A percentile compares a stretch with the other conserved stretches of the same genome.
Conservation (phyloP, 345 rosid species). For the Eucalyptus erythrocorys region DNA sequence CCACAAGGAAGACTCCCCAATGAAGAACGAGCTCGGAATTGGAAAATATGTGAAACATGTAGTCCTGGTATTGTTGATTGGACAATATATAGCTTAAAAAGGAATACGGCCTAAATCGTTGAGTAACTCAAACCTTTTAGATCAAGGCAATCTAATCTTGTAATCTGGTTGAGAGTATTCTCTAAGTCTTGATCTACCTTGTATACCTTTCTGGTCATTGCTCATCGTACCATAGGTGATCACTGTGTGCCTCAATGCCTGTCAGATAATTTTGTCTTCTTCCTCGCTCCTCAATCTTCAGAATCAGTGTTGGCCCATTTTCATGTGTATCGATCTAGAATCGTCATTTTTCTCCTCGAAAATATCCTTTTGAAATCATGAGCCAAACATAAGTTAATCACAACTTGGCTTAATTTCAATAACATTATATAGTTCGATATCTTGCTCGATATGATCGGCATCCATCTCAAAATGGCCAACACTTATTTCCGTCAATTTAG, state of each 20-base stretch:
- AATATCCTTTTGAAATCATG: background rate
- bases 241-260: background rate
- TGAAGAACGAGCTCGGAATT: background rate
- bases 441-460: background rate
- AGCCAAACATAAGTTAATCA: background rate
- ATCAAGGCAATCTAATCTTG: background rate
- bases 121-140: background rate
- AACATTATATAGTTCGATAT: background rate
- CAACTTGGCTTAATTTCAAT: background rate
- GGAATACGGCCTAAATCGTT: no score
- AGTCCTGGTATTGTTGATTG: background rate
- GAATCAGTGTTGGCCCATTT: background rate
- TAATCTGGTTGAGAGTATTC: background rate
- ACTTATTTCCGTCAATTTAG: fast-evolving
- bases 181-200: background rate
- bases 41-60: background rate
- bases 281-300: background rate
- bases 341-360: background rate
- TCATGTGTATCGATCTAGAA: background rate
- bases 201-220: background rate
- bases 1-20: background rate
- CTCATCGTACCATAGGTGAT: background rate
- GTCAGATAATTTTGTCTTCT: background rate
- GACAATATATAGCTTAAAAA: background rate
- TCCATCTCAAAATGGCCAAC: background rate